phyloP scores from a whole-genome alignment of 2,329 filamentous ascomycete species.

The Arthrobotrys sphaeroides region DNA sequence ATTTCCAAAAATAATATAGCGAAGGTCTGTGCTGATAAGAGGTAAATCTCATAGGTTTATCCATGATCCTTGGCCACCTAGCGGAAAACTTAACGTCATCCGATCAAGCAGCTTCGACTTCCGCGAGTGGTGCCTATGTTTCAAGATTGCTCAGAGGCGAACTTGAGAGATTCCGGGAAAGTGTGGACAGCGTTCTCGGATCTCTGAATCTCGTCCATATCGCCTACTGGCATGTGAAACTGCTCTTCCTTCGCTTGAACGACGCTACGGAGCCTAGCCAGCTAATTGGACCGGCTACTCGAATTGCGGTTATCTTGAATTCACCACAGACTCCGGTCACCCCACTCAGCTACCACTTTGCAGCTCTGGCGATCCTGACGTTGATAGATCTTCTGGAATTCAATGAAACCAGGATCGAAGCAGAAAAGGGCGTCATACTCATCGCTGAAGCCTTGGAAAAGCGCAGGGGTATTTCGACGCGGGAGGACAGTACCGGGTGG shows the following conservation, averaged over 20 bases:
- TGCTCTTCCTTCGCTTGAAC: conserved; percentile 71
- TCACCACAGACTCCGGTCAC: conserved; percentile 68
- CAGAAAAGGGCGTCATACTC: conserved; percentile 67
- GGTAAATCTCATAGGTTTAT: conserved; percentile 52
- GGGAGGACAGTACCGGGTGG: conserved; percentile 67
- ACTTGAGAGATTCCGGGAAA: conserved; percentile 73
- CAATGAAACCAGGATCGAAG: conserved; percentile 69
- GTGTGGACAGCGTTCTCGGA: conserved; percentile 67
- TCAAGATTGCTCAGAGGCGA: conserved; percentile 67
- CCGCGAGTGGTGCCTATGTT: conserved; percentile 61
- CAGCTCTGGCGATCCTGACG: conserved; percentile 69
- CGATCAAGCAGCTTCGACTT: conserved; percentile 55
- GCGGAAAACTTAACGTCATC: conserved; percentile 63
- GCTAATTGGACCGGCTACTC: conserved; percentile 70
- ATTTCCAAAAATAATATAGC: conserved; percentile 39
- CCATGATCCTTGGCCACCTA: conserved; percentile 65
- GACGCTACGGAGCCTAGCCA: conserved; percentile 68
- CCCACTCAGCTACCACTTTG: conserved; percentile 75
- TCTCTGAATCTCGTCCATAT: conserved; percentile 72
- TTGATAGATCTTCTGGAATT: conserved; percentile 70
- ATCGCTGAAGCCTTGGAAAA: conserved; percentile 66
- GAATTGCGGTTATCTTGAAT: conserved; percentile 70
- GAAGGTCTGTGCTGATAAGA: conserved; percentile 47
- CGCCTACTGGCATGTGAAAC: conserved; percentile 75
- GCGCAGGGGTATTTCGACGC: conserved; percentile 61